Conservation (phyloP, 164 flowering plant genomes). For the Buxus sempervirens region DNA sequence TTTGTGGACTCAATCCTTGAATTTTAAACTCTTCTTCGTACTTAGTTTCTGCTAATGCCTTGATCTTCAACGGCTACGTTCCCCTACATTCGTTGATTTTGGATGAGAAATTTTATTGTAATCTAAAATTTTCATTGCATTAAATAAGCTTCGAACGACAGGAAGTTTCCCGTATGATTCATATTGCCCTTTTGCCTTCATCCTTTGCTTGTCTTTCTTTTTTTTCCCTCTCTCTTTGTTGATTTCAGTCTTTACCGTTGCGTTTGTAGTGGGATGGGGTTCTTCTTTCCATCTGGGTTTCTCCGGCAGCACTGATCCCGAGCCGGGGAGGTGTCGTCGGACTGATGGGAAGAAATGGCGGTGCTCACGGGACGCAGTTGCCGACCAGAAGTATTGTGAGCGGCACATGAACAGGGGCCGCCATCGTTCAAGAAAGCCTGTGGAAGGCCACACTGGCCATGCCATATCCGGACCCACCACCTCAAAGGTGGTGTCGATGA, state of each 20-base stretch:
- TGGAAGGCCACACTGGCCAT: constrained; percentile 95
- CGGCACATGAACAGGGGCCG: constrained; percentile 96
- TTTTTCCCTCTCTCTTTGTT: neutral
- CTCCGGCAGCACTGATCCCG: constrained; percentile 80
- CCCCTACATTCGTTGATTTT: too few species aligned
- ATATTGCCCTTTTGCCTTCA: neutral
- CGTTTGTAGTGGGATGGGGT: constrained; percentile 76
- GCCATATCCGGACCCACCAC: constrained; percentile 49
- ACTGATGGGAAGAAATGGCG: constrained; percentile 99
- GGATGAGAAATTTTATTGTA: too few species aligned
- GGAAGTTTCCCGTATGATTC: neutral
- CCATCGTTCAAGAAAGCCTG: constrained; percentile 99
- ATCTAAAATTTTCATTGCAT: neutral
- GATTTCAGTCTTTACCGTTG: neutral
- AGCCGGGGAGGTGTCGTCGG: constrained; percentile 93
- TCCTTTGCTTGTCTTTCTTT: neutral
- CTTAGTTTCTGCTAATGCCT: neutral
- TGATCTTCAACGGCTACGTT: neutral
- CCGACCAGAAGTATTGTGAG: constrained; percentile 94
- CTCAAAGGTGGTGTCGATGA: constrained; percentile 34
- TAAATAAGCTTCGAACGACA: too few species aligned
- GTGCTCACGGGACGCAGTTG: constrained; percentile 91
- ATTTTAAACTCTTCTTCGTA: neutral
- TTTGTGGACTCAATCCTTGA: neutral
- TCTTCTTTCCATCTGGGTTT: constrained; percentile 75